Percentiles rank a stretch among this genome's conserved stretches.
Conservation (phyloP, 140 eudicot species). For the Stevia rebaudiana region DNA sequence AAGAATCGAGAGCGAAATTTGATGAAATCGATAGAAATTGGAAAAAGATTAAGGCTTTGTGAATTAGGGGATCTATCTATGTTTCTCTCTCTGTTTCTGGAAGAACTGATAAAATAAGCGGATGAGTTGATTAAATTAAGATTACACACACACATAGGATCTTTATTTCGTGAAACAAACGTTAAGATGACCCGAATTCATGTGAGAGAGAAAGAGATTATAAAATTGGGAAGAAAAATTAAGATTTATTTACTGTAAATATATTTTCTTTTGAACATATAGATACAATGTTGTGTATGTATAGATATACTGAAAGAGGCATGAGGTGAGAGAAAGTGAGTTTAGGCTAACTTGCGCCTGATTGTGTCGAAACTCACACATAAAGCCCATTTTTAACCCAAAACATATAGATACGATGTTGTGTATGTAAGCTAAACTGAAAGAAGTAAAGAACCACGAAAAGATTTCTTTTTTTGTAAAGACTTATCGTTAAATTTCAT, state of each 20-base stretch:
- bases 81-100: constrained; percentile 25
- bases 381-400: constrained; percentile 23
- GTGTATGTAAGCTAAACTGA: background rate
- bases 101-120: constrained; percentile 21
- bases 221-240: constrained; percentile 17
- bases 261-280: constrained; percentile 23
- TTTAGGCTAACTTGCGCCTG: constrained; percentile 17
- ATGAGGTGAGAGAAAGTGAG: constrained; percentile 31
- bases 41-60: constrained; percentile 5
- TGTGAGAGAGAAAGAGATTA: constrained; percentile 16
- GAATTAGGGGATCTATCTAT: constrained; percentile 34
- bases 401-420: background rate
- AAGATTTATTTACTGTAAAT: constrained; percentile 17
- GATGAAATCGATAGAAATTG: constrained; percentile 6
- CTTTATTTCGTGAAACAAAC: constrained; percentile 25
- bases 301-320: constrained; percentile 32
- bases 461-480: background rate
- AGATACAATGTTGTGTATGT: constrained; percentile 49
- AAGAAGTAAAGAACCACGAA: constrained; percentile 17
- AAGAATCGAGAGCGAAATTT: constrained; percentile 25
- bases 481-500: no score
- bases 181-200: constrained; percentile 19
- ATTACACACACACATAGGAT: constrained; percentile 6
- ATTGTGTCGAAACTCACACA: constrained; percentile 1
- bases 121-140: constrained; percentile 10